A percentile compares a stretch with the other conserved stretches of the same genome.
Evolutionary conservation across 148 eudicot species (phyloP).

Genomic region (Silene latifolia): DNA sequence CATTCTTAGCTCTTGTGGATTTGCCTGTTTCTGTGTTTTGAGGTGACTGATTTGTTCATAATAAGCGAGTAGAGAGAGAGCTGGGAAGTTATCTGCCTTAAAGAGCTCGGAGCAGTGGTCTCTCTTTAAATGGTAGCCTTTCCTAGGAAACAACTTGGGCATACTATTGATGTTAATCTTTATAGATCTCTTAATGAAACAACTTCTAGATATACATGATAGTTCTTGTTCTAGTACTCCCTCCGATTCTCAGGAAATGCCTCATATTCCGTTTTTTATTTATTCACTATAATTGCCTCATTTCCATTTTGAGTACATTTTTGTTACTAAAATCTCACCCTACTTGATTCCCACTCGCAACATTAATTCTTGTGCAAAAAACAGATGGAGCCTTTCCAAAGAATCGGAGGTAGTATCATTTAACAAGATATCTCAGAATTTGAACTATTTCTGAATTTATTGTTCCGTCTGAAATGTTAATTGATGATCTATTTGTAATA

Average conservation of each 20-base stretch:
- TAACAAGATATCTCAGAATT: neutral
- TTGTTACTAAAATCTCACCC: no score
- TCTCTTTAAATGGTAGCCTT: neutral
- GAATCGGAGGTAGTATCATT: no score
- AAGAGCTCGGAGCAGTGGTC: neutral
- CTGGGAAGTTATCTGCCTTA: constrained; percentile 6
- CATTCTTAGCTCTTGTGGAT: neutral
- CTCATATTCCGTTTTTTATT: no score
- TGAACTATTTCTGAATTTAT: neutral
- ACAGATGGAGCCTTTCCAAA: no score
- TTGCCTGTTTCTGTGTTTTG: neutral
- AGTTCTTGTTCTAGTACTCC: neutral
- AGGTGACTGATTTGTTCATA: neutral
- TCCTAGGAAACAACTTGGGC: neutral
- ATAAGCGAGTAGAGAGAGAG: neutral
- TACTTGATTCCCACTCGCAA: no score
- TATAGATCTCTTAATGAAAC: neutral
- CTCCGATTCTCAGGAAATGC: no score
- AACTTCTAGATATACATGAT: neutral
- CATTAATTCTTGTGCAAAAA: no score
- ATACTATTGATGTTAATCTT: neutral
- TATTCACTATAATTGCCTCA: no score
- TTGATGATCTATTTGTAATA: neutral
- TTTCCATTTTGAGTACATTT: no score
- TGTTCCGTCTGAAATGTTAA: neutral